Base-by-base conservation (phyloP, 2,329 filamentous ascomycete genomes). In the Fusarium liriodendri region DNA sequence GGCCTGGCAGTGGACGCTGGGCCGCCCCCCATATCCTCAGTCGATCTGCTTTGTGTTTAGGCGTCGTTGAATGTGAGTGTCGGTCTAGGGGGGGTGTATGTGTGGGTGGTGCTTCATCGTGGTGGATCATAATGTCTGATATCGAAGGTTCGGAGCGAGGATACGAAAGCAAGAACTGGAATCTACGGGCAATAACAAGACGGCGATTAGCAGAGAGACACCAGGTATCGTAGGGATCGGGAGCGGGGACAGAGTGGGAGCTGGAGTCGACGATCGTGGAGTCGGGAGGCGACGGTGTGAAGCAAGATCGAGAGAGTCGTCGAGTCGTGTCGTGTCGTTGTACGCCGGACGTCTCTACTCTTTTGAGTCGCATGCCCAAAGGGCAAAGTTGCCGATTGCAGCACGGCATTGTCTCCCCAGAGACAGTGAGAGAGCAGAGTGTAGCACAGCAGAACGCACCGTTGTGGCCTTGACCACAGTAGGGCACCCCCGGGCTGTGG, bases 191-290 rank as follows among this genome's bases (percentile, higher is more conserved):
- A 29, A 8, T n/a, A 13, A 25, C 16, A 50, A 16, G 37, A 14
- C 18, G 18, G 29, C 14, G 40, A 37, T 50, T 35, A 50, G 59
- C n/a, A 62, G 42, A 25, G 13, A 20, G 27, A 25, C 38, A 35
- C 27, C 25, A 32, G 29, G 42, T 40, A 38, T 38, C 18, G 47
- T 59, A 62, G 50, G 29, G 33, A 63, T 74, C 71, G 47, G n/a
- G 47, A 47, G 71, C 60, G 71, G 67, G 65, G 58, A 20, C 62
- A 54, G 60, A 50, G 55, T 50, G 60, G 60, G 71, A 64, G 67
- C 52, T 62, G 63, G n/a, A 61, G 57, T 54, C 50, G 67, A 61
- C 37, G 57, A 73, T 63, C 71, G 71, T 64, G 67, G 63, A 73
- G 71, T 69, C 61, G 40, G 52, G 52, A 52, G 57, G 58, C 52